Percentiles rank a stretch among this genome's conserved stretches.
Evolutionary conservation across 176 grass and related monocot species (phyloP).

Genomic region (Avena eriantha): DNA sequence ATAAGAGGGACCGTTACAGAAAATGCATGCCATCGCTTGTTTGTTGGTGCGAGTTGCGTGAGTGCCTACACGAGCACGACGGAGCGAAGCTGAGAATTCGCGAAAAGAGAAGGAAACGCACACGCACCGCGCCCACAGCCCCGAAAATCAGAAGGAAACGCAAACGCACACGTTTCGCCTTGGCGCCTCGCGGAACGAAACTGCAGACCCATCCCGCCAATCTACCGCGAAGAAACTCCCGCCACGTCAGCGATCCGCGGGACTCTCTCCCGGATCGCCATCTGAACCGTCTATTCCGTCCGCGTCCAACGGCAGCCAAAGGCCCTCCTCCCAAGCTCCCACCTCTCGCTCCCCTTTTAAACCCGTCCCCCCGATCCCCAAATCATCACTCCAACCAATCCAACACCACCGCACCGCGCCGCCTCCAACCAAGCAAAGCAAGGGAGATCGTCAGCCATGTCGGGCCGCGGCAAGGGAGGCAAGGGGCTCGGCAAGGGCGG

Average conservation of each 20-base stretch:
- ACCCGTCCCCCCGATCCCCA: neutral
- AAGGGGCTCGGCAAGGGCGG: constrained; percentile 58
- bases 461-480: constrained; percentile 43
- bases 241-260: constrained; percentile 15
- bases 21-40: too few species aligned
- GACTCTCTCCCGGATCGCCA: neutral
- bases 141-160: too few species aligned
- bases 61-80: too few species aligned
- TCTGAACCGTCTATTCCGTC: neutral
- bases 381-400: neutral
- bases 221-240: neutral
- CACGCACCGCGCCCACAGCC: too few species aligned
- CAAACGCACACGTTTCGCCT: too few species aligned
- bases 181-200: neutral
- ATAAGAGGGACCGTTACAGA: too few species aligned
- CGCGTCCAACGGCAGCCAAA: neutral
- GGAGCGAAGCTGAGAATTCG: too few species aligned
- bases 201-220: neutral
- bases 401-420: neutral
- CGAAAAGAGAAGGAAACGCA: too few species aligned
- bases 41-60: too few species aligned
- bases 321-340: neutral
- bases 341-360: neutral
- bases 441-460: neutral
- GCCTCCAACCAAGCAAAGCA: accelerated